Conservation (phyloP, 2,329 filamentous ascomycete genomes). For the Fusarium circinatum region DNA sequence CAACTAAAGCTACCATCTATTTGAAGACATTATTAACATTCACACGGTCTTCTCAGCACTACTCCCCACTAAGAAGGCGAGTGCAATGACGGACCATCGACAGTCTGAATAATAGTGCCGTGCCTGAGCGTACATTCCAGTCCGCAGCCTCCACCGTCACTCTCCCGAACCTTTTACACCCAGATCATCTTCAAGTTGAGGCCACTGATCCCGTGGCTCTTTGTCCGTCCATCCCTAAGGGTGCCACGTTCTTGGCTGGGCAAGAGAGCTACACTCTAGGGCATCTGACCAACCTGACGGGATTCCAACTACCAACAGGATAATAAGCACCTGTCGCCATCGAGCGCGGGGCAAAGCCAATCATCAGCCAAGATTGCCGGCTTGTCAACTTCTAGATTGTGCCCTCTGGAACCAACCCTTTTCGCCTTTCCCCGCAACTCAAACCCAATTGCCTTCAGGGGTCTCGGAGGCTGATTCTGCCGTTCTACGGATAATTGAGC, state of each 20-base stretch:
- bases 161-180: neutral
- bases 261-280: conserved; percentile 20
- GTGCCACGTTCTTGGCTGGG: conserved; percentile 32
- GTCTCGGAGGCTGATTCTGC: conserved; percentile 20
- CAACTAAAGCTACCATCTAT: neutral
- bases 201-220: conserved; percentile 25
- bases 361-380: conserved; percentile 23
- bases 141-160: neutral
- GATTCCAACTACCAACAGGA: conserved; percentile 9
- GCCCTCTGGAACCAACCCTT: neutral
- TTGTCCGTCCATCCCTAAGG: conserved; percentile 10
- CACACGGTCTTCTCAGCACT: conserved; percentile 13
- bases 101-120: conserved; percentile 4
- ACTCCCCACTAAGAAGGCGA: neutral
- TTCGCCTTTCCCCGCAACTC: conserved; percentile 14
- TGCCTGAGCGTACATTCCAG: conserved; percentile 23
- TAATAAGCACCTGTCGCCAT: conserved; percentile 26
- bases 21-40: neutral
- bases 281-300: conserved; percentile 24
- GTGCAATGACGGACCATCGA: neutral
- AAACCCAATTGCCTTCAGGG: conserved; percentile 36
- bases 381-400: conserved; percentile 19
- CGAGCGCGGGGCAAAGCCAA: conserved; percentile 29
- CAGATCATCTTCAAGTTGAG: neutral
- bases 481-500: neutral